phyloP scores from a whole-genome alignment of 1,139 yeast genomes.

The Ashbya aceris region DNA sequence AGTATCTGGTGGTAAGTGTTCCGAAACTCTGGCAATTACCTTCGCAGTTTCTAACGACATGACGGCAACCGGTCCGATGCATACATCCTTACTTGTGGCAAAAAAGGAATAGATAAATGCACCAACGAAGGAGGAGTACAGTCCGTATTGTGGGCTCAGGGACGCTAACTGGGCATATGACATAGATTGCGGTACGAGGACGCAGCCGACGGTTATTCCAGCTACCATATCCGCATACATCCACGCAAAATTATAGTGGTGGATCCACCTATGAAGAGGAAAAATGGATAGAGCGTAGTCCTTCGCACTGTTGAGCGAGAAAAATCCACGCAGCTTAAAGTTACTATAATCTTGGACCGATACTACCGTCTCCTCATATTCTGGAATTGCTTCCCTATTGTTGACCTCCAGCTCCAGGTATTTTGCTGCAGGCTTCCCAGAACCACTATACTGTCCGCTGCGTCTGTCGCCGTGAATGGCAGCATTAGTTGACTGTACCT shows the following conservation, averaged over 20 bases:
- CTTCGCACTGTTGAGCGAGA: conserved; percentile 5
- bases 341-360: too few relatives aligned
- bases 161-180: conserved; percentile 87
- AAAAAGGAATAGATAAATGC: conserved; percentile 81
- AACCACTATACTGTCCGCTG: too few relatives aligned
- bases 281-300: conserved; percentile 40
- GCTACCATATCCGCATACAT: conserved; percentile 76
- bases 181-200: conserved; percentile 92
- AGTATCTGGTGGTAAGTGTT: conserved; percentile 34
- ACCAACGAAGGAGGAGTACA: conserved; percentile 88
- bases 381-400: too few relatives aligned
- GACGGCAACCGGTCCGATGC: conserved; percentile 96
- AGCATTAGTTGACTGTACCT: neutral
- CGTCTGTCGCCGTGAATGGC: too few relatives aligned
- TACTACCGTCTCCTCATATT: too few relatives aligned
- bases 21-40: conserved; percentile 58
- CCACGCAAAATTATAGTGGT: conserved; percentile 77
- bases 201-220: conserved; percentile 88
- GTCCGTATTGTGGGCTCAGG: conserved; percentile 72
- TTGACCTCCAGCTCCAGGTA: too few relatives aligned
- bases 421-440: conserved; percentile 3
- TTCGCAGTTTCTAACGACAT: conserved; percentile 84
- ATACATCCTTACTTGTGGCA: conserved; percentile 92
- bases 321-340: conserved; percentile 3
- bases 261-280: conserved; percentile 75